phyloP scores from a whole-genome alignment of 148 eudicot genomes.

The Silene latifolia region DNA sequence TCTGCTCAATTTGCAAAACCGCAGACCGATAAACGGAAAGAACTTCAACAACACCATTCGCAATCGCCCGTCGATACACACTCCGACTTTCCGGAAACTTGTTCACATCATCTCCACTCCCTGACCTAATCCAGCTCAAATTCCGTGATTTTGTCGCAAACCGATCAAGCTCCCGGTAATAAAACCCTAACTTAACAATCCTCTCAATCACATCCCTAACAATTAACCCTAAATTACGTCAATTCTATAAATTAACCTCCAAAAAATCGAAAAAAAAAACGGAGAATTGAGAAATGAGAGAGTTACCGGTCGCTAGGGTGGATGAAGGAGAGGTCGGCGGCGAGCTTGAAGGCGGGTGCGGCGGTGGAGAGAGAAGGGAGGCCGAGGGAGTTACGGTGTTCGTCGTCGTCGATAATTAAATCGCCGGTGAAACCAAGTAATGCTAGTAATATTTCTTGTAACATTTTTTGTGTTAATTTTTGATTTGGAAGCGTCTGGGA shows the following conservation, averaged over 20 bases:
- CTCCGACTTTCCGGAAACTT: slow-evolving; percentile 57
- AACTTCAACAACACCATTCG: slow-evolving; percentile 93
- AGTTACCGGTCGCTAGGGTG: slow-evolving; percentile 64
- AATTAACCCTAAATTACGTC: not conserved
- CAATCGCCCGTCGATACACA: slow-evolving; percentile 81
- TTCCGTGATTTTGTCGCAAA: slow-evolving; percentile 78
- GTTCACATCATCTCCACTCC: slow-evolving; percentile 25
- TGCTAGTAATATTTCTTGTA: slow-evolving; percentile 80
- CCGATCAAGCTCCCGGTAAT: slow-evolving; percentile 87
- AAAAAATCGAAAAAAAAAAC: not conserved
- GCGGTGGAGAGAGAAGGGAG: slow-evolving; percentile 44
- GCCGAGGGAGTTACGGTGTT: slow-evolving; percentile 39
- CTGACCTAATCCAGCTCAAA: slow-evolving; percentile 87
- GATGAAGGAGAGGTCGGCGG: slow-evolving; percentile 75
- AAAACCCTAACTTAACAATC: slow-evolving; percentile 78
- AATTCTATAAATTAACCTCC: not conserved
- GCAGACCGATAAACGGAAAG: slow-evolving; percentile 89
- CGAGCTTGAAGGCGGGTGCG: slow-evolving; percentile 69
- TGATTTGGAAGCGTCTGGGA: not conserved
- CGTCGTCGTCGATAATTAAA: slow-evolving; percentile 79
- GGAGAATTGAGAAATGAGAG: not conserved
- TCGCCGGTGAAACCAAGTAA: slow-evolving; percentile 96
- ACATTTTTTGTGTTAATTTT: slow-evolving; percentile 32
- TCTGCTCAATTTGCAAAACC: slow-evolving; percentile 90
- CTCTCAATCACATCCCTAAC: slow-evolving; percentile 90